These are phyloP conservation scores for Penicillium capsulatum DNA, from an alignment of 2,329 filamentous ascomycete genomes.

Conservation along the genomic window DNA sequence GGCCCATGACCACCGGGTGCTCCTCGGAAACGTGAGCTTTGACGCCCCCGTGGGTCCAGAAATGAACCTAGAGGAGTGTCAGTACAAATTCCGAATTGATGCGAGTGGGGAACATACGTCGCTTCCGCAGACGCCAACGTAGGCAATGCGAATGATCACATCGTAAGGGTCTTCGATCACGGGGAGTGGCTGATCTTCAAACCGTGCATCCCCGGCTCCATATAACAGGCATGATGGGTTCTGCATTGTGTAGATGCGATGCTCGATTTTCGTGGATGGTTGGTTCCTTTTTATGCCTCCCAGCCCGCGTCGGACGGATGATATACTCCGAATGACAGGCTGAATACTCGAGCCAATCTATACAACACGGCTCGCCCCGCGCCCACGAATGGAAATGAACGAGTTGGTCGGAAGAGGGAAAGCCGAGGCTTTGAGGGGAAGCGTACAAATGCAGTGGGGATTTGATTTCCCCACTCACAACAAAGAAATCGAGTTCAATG, in stretches of 20 bases:
- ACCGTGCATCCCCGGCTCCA: conserved; percentile 34
- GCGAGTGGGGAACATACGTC: conserved; percentile 26
- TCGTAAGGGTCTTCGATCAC: conserved; percentile 35
- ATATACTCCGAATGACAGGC: too few species aligned
- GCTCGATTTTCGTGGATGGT: background rate
- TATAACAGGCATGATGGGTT: conserved; percentile 45
- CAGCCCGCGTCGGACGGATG: too few species aligned
- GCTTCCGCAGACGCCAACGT: conserved; percentile 44
- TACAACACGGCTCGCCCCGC: too few species aligned
- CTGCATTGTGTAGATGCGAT: conserved; percentile 6
- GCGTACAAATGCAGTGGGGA: too few species aligned
- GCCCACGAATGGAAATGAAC: too few species aligned
- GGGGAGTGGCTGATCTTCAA: conserved; percentile 40
- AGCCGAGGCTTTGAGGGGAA: too few species aligned
- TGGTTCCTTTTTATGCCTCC: background rate
- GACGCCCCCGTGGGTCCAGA: conserved; percentile 40
- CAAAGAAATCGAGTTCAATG: too few species aligned
- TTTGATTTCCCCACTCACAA: too few species aligned
- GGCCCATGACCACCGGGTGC: conserved; percentile 32
- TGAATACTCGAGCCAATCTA: too few species aligned
- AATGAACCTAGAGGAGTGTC: conserved; percentile 31
- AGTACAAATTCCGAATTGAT: background rate
- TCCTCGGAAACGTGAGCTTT: conserved; percentile 26
- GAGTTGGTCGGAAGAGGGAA: too few species aligned
- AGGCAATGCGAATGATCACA: conserved; percentile 44